Evolutionary conservation across 768 basidiomycete species (phyloP), one percentile per base, ranked within the genome.

Genomic region (Postia placenta): DNA sequence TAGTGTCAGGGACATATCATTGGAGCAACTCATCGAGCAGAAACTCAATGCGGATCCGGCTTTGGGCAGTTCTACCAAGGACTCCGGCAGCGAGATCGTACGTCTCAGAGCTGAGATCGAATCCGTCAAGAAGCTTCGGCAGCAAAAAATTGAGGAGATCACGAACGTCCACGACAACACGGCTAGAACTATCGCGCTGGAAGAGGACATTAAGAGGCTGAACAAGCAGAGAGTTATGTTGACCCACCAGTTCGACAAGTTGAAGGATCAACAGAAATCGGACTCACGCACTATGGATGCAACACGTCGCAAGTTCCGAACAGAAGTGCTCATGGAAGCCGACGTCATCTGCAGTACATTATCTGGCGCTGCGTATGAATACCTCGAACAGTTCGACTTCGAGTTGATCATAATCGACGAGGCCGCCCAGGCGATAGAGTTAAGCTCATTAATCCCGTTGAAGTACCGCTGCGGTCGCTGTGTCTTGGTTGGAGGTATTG

Each of bases 331-430:
- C 33, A 72, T 76, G 36, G 85, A 91, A 55, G 92, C 94, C 1
- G 93, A 98, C 61, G 85, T 99, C 38, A 87, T 99, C 45, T 99
- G 96, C 63, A 76, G 83, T 35, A 99, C 96, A 0, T 74, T 99
- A 17, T 92, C 95, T 5, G 95, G 95, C 26, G 77, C 95, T 15
- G 96, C 94, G 3, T 90, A 96, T 55, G 94, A 96, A 14, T 76
- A 78, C 41, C 73, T 99, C 36, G 81, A 87, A 49, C 73, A 78
- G 28, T 79, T 90, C 54, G 87, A 94, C 45, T 97, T 97, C 62
- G 94, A 96, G 57, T 89, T 95, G 68, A 79, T 99, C 57, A 83
- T 99, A 64, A 95, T 99, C 51, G 96, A 99, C 60, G 96, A 99
- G 66, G 96, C 96, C 1, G 95, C 95, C 1, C 96, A 99, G 66